Evolutionary conservation across 345 rosid species (phyloP), one percentile per base, ranked within the genome.

Genomic region (Ceriops tagal): DNA sequence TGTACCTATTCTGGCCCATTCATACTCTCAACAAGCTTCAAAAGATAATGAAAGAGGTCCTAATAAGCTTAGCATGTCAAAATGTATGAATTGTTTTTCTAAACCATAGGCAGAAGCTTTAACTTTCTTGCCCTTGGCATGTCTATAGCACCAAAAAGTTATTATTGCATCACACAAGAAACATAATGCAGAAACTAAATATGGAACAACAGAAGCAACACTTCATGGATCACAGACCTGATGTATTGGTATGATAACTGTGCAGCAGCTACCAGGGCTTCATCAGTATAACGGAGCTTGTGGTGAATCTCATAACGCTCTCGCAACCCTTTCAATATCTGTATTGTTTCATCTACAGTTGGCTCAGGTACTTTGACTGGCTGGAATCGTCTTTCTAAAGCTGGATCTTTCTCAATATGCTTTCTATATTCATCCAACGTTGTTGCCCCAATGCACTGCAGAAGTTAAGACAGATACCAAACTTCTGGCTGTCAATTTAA

Each of bases 351-450:
- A 55, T 92, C 98, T 60, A 96, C 99, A 64, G 98, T 62, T 58
- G 99, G 99, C 75, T 96, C 98, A 1, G 99, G 99, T 53, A 96
- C 99, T 83, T 73, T 96, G 52, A 96, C 99, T n/a, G 99, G 99
- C 86, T 96, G 99, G 79, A 96, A 96, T 28, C 99, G 88, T 70
- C 99, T 90, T 79, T 96, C 99, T 62, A 96, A 71, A 62, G 99
- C 99, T 47, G 99, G 99, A 75, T 96, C 99, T 81, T 96, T 96
- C 90, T 92, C 99, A 61, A 96, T 85, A 83, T 96, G 99, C 79
- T 96, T 96, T 69, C 99, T 79, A 75, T 96, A 96, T 78, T 96
- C 99, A 75, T 96, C 99, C 6, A 89, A 78, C 56, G 98, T 96
- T 27, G 99, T 96, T 59, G 99, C 97, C 74, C 99, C 99, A 80